Evolutionary conservation across 176 grass and related monocot genomes (phyloP).

Genomic region (Avena insularis): DNA sequence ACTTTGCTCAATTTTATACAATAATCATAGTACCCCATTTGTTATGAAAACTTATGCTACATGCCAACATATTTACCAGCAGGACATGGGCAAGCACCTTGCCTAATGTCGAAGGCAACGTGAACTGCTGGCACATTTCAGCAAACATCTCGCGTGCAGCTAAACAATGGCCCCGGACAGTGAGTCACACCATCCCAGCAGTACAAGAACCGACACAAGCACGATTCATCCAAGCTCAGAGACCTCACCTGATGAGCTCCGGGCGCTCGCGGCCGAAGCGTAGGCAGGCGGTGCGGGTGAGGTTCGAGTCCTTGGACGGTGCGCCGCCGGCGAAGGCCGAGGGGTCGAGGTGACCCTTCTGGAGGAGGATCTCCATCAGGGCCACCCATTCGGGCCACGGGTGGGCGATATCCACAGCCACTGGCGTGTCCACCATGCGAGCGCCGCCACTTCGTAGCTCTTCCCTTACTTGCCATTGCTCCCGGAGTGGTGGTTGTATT

Average conservation of each 20-base stretch:
- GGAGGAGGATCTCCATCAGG: conserved; percentile 72
- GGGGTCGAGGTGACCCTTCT: conserved; percentile 58
- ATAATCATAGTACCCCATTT: neutral
- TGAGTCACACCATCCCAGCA: no score
- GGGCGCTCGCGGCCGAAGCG: conserved; percentile 62
- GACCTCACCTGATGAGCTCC: conserved; percentile 68
- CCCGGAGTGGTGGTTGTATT: conserved; percentile 7
- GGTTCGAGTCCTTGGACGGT: conserved; percentile 68
- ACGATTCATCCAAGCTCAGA: neutral
- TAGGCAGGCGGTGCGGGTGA: conserved; percentile 75
- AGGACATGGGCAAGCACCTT: neutral
- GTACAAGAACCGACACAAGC: neutral
- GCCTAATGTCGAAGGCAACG: neutral
- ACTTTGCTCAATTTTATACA: neutral
- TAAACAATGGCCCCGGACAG: conserved; percentile 7
- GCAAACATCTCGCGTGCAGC: conserved; percentile 52
- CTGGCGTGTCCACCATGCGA: neutral
- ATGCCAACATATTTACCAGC: neutral
- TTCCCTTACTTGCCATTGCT: conserved; percentile 29
- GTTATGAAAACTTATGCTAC: neutral
- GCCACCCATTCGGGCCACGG: conserved; percentile 77
- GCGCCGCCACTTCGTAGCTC: conserved; percentile 19
- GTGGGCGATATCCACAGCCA: conserved; percentile 65
- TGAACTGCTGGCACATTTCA: conserved; percentile 39
- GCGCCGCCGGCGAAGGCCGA: conserved; percentile 32